These are phyloP conservation scores for Phytophthora nicotianae DNA, from an alignment of 352 stramenopile genomes.

Conservation along the genomic window DNA sequence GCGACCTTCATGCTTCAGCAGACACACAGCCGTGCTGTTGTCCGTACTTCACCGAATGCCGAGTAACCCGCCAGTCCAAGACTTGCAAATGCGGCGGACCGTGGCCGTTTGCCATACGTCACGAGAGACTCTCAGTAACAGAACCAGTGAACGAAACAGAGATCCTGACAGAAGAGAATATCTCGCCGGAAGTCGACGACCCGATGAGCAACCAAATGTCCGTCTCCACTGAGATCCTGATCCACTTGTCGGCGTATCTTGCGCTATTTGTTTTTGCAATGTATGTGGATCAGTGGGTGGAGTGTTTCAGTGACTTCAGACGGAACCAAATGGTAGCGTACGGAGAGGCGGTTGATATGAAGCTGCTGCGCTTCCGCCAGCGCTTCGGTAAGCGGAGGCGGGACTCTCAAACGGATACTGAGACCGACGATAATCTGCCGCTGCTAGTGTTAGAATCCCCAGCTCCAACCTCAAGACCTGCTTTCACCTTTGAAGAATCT, in stretches of 20 bases:
- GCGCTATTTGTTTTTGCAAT: slow-evolving; percentile 41
- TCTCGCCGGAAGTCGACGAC: slow-evolving; percentile 2
- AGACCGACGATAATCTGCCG: slow-evolving; percentile 29
- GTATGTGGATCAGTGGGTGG: slow-evolving; percentile 48
- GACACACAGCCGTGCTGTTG: slow-evolving; percentile 62
- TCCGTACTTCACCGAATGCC: slow-evolving; percentile 68
- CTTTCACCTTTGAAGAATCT: slow-evolving; percentile 24
- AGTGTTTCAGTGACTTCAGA: slow-evolving; percentile 44
- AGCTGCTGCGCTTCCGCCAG: slow-evolving; percentile 31
- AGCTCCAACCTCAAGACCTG: slow-evolving; percentile 13
- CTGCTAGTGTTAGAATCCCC: slow-evolving; percentile 30
- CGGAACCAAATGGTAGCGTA: slow-evolving; percentile 45
- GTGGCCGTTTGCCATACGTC: slow-evolving; percentile 16
- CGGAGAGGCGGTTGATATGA: slow-evolving; percentile 21
- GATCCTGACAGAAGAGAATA: slow-evolving; percentile 4
- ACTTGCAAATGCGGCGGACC: slow-evolving; percentile 59
- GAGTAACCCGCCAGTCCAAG: slow-evolving; percentile 55
- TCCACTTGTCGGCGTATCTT: slow-evolving; percentile 46
- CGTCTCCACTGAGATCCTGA: slow-evolving; percentile 41
- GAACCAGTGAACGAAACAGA: slow-evolving; percentile 23
- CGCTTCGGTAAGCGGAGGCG: slow-evolving; percentile 30
- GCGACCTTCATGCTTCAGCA: slow-evolving; percentile 51
- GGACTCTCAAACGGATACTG: slow-evolving; percentile 14
- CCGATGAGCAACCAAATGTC: slow-evolving; percentile 33
- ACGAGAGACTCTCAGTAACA: slow-evolving; percentile 27